Percentiles rank a stretch among this genome's conserved stretches.
These are phyloP conservation scores for Chaetomium cochliodes DNA, from an alignment of 495 filamentous ascomycete species.

Conservation along the genomic window DNA sequence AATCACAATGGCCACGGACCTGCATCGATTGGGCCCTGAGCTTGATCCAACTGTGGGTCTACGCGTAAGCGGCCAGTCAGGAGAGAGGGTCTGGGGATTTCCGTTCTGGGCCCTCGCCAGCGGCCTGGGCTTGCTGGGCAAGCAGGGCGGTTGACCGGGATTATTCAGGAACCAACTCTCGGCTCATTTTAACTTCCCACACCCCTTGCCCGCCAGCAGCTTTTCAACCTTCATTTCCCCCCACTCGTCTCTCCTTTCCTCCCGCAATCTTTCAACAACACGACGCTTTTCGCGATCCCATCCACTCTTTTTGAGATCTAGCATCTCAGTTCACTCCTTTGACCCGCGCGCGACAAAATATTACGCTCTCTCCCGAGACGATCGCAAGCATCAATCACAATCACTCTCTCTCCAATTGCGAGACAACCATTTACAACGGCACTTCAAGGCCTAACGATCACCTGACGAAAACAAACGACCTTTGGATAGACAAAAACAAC, in stretches of 20 bases:
- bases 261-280: conserved; percentile 18
- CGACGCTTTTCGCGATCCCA: conserved; percentile 34
- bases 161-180: conserved; percentile 21
- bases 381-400: conserved; percentile 29
- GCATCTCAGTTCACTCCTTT: conserved; percentile 39
- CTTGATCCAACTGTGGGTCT: conserved; percentile 18
- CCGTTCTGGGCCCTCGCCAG: conserved; percentile 19
- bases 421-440: background rate
- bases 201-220: conserved; percentile 16
- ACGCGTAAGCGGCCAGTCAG: conserved; percentile 23
- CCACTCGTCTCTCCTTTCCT: conserved; percentile 17
- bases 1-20: conserved; percentile 30
- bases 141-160: conserved; percentile 23
- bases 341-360: conserved; percentile 17
- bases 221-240: conserved; percentile 19
- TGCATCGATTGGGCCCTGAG: conserved; percentile 19
- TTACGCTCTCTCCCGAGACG: conserved; percentile 12
- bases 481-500: conserved; percentile 15
- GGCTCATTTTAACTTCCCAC: conserved; percentile 29
- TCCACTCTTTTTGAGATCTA: conserved; percentile 39
- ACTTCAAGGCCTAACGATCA: too few species aligned
- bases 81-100: conserved; percentile 19
- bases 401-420: conserved; percentile 3
- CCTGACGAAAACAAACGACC: conserved; percentile 9
- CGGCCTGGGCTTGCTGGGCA: background rate